These are phyloP conservation scores for Didymella arachidicola DNA, from an alignment of 2,329 filamentous ascomycete genomes.

Conservation along the genomic window DNA sequence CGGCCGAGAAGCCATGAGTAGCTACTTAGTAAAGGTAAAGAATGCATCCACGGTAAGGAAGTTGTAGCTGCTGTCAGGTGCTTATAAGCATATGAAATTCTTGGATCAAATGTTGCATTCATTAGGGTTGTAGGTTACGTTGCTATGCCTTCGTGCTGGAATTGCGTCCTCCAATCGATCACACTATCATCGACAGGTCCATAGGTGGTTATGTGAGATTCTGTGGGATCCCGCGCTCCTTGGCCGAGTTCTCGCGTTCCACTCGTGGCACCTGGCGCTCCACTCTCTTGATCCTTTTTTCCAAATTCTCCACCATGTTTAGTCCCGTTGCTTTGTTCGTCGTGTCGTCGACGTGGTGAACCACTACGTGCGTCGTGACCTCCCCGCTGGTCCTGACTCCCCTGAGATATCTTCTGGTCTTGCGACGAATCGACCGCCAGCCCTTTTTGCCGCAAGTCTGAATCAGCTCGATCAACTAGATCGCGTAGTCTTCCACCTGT, in stretches of 20 bases:
- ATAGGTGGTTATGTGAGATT: not conserved
- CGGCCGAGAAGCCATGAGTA: no score
- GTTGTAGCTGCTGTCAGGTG: no score
- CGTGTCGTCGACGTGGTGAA: slow-evolving; percentile 16
- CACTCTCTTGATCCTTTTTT: slow-evolving; percentile 5
- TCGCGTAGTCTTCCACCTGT: slow-evolving; percentile 29
- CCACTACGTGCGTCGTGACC: slow-evolving; percentile 11
- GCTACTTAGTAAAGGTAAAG: no score
- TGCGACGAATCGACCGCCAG: slow-evolving; percentile 16
- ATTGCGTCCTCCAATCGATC: slow-evolving; percentile 15
- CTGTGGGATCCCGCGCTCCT: slow-evolving; percentile 1
- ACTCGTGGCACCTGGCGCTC: slow-evolving; percentile 2
- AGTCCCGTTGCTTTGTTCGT: slow-evolving; percentile 14
- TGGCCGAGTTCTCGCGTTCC: not conserved
- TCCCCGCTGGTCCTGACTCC: not conserved
- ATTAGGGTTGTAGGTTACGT: slow-evolving; percentile 6
- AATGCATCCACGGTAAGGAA: no score
- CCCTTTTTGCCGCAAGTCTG: slow-evolving; percentile 6
- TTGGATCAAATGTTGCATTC: not conserved
- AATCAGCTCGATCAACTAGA: slow-evolving; percentile 19
- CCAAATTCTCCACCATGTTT: slow-evolving; percentile 8
- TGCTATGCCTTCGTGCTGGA: slow-evolving; percentile 9
- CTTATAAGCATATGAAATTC: no score
- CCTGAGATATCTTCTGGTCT: not conserved
- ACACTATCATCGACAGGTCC: not conserved